Conservation (phyloP, 345 rosid genomes). For the Eucalyptus rudis region DNA sequence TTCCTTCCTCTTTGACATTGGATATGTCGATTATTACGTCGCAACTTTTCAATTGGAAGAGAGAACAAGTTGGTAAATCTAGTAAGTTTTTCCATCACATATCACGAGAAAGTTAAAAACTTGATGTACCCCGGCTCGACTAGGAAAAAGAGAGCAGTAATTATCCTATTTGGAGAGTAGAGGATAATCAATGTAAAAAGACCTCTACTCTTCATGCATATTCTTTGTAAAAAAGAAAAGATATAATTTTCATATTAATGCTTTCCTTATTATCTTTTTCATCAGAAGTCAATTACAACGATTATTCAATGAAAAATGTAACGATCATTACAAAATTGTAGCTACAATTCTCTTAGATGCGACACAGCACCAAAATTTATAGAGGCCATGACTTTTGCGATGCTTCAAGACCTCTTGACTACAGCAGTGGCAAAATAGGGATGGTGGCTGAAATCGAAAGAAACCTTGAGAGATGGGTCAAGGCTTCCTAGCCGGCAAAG, state of each 20-base stretch:
- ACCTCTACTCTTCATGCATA: not conserved
- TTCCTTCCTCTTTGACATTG: not conserved
- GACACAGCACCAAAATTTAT: slow-evolving; percentile 20
- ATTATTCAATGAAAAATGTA: not conserved
- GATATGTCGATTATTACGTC: not conserved
- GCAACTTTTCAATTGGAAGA: not conserved
- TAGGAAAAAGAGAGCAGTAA: not conserved
- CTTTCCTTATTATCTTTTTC: not conserved
- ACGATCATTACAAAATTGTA: not conserved
- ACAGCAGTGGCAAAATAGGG: slow-evolving; percentile 84
- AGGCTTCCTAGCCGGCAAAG: slow-evolving; percentile 37
- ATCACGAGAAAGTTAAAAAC: not conserved
- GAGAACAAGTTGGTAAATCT: not conserved
- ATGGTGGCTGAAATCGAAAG: slow-evolving; percentile 84
- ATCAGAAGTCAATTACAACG: not conserved
- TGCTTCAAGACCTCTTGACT: slow-evolving; percentile 67
- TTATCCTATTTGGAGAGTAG: not conserved
- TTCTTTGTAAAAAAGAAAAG: not conserved
- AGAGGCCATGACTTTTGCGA: not conserved
- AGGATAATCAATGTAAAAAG: not conserved
- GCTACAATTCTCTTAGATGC: not conserved
- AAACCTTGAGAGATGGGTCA: slow-evolving; percentile 75
- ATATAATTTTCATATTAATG: not conserved
- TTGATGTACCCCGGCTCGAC: not conserved
- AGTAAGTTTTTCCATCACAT: not conserved